phyloP scores from a whole-genome alignment of 495 filamentous ascomycete species.

The Aspergillus avenaceus region DNA sequence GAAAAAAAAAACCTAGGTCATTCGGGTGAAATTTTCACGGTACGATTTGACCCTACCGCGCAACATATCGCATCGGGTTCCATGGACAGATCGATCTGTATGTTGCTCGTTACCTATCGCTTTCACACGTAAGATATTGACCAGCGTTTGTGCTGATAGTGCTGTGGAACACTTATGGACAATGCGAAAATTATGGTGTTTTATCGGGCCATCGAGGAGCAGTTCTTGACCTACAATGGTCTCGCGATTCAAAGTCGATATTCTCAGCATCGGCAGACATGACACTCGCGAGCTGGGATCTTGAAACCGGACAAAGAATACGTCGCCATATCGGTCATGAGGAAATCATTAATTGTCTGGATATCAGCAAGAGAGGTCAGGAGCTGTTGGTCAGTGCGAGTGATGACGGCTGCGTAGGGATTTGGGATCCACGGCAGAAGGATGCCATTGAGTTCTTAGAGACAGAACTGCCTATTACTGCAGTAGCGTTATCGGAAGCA shows the following conservation, averaged over 20 bases:
- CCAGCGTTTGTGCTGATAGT: constrained; percentile 47
- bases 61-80: constrained; percentile 90
- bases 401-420: constrained; percentile 90
- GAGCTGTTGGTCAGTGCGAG: constrained; percentile 84
- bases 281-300: constrained; percentile 91
- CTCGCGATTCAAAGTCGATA: constrained; percentile 82
- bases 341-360: constrained; percentile 86
- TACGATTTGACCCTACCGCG: constrained; percentile 83
- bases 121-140: background rate
- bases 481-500: constrained; percentile 83
- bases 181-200: constrained; percentile 89
- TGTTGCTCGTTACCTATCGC: constrained; percentile 17
- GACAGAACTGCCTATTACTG: constrained; percentile 90
- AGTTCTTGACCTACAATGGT: constrained; percentile 92
- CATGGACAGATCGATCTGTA: constrained; percentile 90
- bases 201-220: constrained; percentile 86
- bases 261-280: constrained; percentile 93
- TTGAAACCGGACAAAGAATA: constrained; percentile 82
- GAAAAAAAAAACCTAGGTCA: constrained; percentile 41
- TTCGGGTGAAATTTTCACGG: constrained; percentile 81
- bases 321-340: constrained; percentile 90
- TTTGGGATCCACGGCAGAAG: constrained; percentile 96
- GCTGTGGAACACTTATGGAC: constrained; percentile 86
- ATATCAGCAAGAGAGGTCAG: constrained; percentile 81
- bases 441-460: constrained; percentile 81